phyloP scores from a whole-genome alignment of 768 basidiomycete genomes.

The Boletus subcaerulescens region DNA sequence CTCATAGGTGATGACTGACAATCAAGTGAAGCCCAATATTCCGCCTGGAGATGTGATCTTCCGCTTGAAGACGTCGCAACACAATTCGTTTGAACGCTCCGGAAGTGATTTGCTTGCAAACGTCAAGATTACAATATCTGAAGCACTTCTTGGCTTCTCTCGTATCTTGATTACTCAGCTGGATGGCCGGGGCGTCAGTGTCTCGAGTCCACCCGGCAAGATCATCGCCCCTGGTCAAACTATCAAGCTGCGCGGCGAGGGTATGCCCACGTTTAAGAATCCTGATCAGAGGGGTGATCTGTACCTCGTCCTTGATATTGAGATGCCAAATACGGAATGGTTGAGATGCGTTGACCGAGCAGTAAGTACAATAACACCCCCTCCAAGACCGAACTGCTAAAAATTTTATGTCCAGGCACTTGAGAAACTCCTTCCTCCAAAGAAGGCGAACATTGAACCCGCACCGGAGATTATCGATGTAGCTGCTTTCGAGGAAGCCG shows the following conservation, averaged over 20 bases:
- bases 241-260: constrained; percentile 78
- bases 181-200: constrained; percentile 86
- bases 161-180: constrained; percentile 88
- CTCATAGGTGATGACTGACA: constrained; percentile 4
- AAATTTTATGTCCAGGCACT: constrained; percentile 49
- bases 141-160: constrained; percentile 93
- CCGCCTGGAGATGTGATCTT: constrained; percentile 93
- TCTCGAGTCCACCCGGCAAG: constrained; percentile 70
- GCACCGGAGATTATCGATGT: constrained; percentile 68
- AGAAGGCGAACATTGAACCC: constrained; percentile 71
- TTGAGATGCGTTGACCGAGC: constrained; percentile 57
- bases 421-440: constrained; percentile 67
- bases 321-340: constrained; percentile 87
- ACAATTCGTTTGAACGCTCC: constrained; percentile 80
- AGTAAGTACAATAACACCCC: constrained; percentile 37
- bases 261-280: constrained; percentile 79
- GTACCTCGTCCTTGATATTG: constrained; percentile 77
- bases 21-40: constrained; percentile 64
- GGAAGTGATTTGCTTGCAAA: constrained; percentile 78
- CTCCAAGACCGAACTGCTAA: constrained; percentile 1
- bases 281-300: constrained; percentile 74
- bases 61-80: constrained; percentile 60
- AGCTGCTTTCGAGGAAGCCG: constrained; percentile 69
- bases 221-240: constrained; percentile 73
- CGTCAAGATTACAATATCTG: constrained; percentile 85